Evolutionary conservation across 1,284 basidiomycete genomes (phyloP), one percentile per base, ranked within the genome.

Genomic region (Coriolopsis trogii): DNA sequence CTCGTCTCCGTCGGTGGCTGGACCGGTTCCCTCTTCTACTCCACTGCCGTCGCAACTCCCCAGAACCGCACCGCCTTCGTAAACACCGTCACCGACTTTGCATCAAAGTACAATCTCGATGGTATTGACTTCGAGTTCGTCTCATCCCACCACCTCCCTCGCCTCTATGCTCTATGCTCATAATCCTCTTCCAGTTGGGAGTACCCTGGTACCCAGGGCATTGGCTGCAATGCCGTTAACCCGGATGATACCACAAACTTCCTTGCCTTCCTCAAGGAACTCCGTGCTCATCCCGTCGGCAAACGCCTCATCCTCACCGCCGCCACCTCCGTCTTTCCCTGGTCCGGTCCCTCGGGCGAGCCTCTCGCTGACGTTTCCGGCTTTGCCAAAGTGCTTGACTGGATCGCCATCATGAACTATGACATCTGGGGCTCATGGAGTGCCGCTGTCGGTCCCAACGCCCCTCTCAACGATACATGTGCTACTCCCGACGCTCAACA

Each of bases 361-460:
- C 84, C 90, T 0, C 71, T 84, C 50, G 68, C 70, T 3, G 79
- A 93, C 66, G 81, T 95, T 15, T 81, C 83, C 5, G 79, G 60
- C 1, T 95, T 91, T 63, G 85, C 85, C 6, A 61, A 78, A 34
- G 77, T 85, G 18, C 78, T 96, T 30, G 91, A 95, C 67, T 91
- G 85, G 74, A 84, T 95, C 55, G 74, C 85, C 41, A 78, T 95
- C 64, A 95, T 95, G 92, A 91, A 91, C 73, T 95, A 95, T 72
- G 93, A 95, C 65, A 75, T 93, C 48, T 90, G 79, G 77, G 79
- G 87, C 58, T 54, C 53, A 41, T 63, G 61, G 64, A 59, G 50
- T 28, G 56, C 62, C 10, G 70, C 75, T 26, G 79, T 79, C 13
- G 91, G 92, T 4, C 82, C 93, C n/a, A 92, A 93, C 69, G 85